Evolutionary conservation across 2,329 filamentous ascomycete genomes (phyloP).

Genomic region (Balansia obtecta): DNA sequence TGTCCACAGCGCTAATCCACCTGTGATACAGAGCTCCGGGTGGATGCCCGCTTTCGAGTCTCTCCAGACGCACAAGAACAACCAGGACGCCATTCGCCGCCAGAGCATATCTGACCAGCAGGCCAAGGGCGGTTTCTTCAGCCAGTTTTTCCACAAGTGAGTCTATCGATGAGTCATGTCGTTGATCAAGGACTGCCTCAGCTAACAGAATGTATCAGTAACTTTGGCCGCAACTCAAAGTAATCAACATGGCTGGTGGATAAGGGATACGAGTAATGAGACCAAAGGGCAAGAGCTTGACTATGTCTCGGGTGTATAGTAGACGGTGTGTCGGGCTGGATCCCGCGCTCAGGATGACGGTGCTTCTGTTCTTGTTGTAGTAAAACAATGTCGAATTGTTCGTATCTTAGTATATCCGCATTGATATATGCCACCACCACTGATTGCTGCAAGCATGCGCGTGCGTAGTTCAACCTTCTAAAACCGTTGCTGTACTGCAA

Average conservation of each 20-base stretch:
- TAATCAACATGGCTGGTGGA: slow-evolving; percentile 1
- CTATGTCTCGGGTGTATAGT: neutral
- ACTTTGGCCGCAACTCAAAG: slow-evolving; percentile 21
- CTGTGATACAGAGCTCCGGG: slow-evolving; percentile 27
- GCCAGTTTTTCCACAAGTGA: slow-evolving; percentile 45
- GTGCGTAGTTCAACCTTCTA: too few species aligned
- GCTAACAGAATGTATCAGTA: slow-evolving; percentile 12
- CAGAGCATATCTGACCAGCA: slow-evolving; percentile 43
- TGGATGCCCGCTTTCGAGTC: slow-evolving; percentile 36
- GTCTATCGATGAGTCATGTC: slow-evolving; percentile 9
- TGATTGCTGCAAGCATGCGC: too few species aligned
- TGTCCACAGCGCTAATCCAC: neutral
- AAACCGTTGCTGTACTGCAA: too few species aligned
- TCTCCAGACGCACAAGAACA: slow-evolving; percentile 38
- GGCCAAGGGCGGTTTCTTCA: slow-evolving; percentile 35
- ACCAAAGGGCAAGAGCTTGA: neutral
- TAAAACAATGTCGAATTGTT: neutral
- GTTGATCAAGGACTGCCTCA: neutral
- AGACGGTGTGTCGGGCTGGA: neutral
- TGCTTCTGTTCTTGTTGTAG: neutral
- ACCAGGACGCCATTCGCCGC: slow-evolving; percentile 34
- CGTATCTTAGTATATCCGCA: neutral
- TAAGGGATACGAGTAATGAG: neutral
- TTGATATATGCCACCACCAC: neutral
- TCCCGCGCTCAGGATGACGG: neutral